Evolutionary conservation across 2,329 filamentous ascomycete species (phyloP), one percentile per base, ranked within the genome.

Genomic region (Exophiala spinifera): DNA sequence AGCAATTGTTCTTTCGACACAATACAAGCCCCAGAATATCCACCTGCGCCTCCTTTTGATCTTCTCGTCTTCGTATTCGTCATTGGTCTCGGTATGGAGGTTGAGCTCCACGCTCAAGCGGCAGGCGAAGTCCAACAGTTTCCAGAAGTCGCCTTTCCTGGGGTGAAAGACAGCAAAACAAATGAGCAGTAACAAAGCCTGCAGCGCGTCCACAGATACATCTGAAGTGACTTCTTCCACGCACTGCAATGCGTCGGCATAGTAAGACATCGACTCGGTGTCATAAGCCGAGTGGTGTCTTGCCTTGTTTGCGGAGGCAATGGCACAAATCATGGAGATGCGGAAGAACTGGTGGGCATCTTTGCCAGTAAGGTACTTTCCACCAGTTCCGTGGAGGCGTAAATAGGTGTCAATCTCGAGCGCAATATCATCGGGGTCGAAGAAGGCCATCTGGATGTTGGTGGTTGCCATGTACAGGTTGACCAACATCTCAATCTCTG

Each of bases 1-100:
- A 2, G 68, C 68, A 25, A 69, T 64, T 17, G 69, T 70, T 23
- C 69, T 62, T 55, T 72, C 69, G 36, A 71, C 65, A 40, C 68
- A 65, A 49, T 72, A 72, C 1, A 71, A 60, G 8, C 68, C 68
- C 69, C 68, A 72, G 42, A 71, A 71, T 1, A 67, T 61, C 46
- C 66, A 62, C 17, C 66, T 53, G 14, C 66, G 57, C n/a, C 57
- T 51, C 48, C 58, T 61, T 20, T 50, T 57, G 42, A 55, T 56
- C 31, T 58, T 60, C 28, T 66, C 60, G 17, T 60, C 59, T 51
- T 67, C 63, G 43, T 60, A 59, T 19, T 63, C 61, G n/a, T 57
- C 61, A 31, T 63, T 62, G n/a, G 58, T 53, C 36, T 70, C 68
- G 14, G 65, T 66, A 50, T 69, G 68, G 49, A 69, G 69, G 47